Percentiles rank a stretch among this genome's conserved stretches.
These are phyloP conservation scores for Metarhizium anisopliae DNA, from an alignment of 2,329 filamentous ascomycete species.

Conservation along the genomic window DNA sequence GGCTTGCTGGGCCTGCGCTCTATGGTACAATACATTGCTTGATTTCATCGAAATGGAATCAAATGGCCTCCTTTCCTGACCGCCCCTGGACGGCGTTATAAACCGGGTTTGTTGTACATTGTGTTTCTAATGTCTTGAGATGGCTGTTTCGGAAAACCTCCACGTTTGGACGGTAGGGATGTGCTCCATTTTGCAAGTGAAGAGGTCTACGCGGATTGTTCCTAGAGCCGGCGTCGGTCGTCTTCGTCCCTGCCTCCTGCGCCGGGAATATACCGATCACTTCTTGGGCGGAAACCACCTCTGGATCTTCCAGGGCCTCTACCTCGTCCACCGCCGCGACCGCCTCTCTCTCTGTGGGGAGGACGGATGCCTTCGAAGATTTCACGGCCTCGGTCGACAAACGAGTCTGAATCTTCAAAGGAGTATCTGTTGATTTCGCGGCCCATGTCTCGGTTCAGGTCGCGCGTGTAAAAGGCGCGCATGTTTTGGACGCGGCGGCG, in stretches of 20 bases:
- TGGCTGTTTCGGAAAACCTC: too few relatives aligned
- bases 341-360: constrained; percentile 40
- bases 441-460: constrained; percentile 31
- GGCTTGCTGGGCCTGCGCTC: too few relatives aligned
- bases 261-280: constrained; percentile 11
- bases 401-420: constrained; percentile 56
- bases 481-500: constrained; percentile 54
- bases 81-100: too few relatives aligned
- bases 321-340: constrained; percentile 18
- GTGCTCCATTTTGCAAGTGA: neutral
- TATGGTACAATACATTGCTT: too few relatives aligned
- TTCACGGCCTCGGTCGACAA: constrained; percentile 67
- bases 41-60: too few relatives aligned
- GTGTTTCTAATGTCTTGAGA: too few relatives aligned
- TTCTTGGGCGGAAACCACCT: constrained; percentile 12
- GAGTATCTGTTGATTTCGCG: constrained; percentile 58
- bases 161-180: too few relatives aligned
- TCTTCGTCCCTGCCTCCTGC: constrained; percentile 12
- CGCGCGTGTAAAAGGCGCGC: constrained; percentile 35
- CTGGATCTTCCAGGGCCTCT: constrained; percentile 19
- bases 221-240: constrained; percentile 4
- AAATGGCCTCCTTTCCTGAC: too few relatives aligned
- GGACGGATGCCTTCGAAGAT: constrained; percentile 56
- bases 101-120: too few relatives aligned
- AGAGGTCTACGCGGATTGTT: neutral